These are phyloP conservation scores for Bidens hawaiensis DNA, from an alignment of 140 eudicot genomes.

Conservation along the genomic window DNA sequence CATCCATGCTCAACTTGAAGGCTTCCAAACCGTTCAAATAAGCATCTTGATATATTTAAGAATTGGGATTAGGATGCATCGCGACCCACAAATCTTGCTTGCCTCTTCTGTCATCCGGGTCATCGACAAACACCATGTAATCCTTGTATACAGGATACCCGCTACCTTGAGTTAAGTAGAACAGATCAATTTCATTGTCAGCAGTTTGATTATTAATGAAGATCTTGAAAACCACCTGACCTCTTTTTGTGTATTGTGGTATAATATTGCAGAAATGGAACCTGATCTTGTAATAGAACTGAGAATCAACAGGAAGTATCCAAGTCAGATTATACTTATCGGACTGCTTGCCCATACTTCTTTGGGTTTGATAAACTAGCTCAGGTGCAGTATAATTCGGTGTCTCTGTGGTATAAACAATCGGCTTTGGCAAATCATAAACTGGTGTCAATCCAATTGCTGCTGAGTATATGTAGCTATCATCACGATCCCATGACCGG, in stretches of 20 bases:
- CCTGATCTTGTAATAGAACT: constrained; percentile 44
- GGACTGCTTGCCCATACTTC: constrained; percentile 20
- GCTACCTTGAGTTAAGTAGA: constrained; percentile 4
- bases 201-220: constrained; percentile 45
- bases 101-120: constrained; percentile 5
- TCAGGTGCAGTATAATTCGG: constrained; percentile 52
- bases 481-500: constrained; percentile 46
- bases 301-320: constrained; percentile 51
- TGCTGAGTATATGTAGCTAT: constrained; percentile 26
- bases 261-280: constrained; percentile 52
- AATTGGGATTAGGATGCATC: constrained; percentile 20
- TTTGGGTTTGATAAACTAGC: constrained; percentile 40
- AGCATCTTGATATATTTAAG: neutral
- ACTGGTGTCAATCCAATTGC: constrained; percentile 10
- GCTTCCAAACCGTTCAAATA: constrained; percentile 64
- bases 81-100: constrained; percentile 34
- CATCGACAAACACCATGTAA: constrained; percentile 21
- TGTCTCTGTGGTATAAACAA: constrained; percentile 23
- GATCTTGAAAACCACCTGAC: constrained; percentile 28
- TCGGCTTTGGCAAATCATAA: neutral
- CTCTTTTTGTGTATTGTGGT: neutral
- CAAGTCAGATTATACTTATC: constrained; percentile 34
- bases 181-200: constrained; percentile 23
- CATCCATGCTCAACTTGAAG: constrained; percentile 35
- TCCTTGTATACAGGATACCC: constrained; percentile 37